Conservation (phyloP, 176 grass and related monocot genomes). For the Hordeum marinum region DNA sequence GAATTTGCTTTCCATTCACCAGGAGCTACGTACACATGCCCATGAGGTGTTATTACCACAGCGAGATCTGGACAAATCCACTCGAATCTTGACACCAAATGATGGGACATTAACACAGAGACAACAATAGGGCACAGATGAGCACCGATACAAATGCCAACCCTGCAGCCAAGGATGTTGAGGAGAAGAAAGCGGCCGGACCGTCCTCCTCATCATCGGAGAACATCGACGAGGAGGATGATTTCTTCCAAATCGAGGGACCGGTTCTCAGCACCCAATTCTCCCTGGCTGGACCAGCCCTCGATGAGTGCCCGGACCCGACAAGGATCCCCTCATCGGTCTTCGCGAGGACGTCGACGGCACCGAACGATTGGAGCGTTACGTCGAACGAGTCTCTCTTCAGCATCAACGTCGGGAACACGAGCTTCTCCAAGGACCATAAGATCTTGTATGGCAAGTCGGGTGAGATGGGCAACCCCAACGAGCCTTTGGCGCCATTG, state of each 20-base stretch:
- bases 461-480: too few relatives aligned
- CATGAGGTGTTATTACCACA: not conserved
- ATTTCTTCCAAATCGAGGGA: conserved; percentile 49
- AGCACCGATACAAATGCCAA: not conserved
- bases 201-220: conserved; percentile 36
- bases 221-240: conserved; percentile 40
- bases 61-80: not conserved
- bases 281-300: not conserved
- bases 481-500: conserved; percentile 24
- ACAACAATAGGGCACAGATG: conserved; percentile 7
- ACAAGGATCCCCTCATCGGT: conserved; percentile 59
- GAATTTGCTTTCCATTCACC: not conserved
- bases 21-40: not conserved
- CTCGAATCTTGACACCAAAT: not conserved
- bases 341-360: conserved; percentile 36
- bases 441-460: too few relatives aligned
- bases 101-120: conserved; percentile 24
- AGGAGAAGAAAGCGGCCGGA: not conserved
- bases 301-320: conserved; percentile 40
- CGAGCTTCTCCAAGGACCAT: too few relatives aligned
- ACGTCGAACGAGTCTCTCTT: conserved; percentile 85
- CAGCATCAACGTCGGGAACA: conserved; percentile 60
- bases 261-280: conserved; percentile 15
- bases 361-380: conserved; percentile 61
- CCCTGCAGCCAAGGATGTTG: not conserved